Base-by-base conservation (phyloP, 345 rosid species). In the Alliaria petiolata region DNA sequence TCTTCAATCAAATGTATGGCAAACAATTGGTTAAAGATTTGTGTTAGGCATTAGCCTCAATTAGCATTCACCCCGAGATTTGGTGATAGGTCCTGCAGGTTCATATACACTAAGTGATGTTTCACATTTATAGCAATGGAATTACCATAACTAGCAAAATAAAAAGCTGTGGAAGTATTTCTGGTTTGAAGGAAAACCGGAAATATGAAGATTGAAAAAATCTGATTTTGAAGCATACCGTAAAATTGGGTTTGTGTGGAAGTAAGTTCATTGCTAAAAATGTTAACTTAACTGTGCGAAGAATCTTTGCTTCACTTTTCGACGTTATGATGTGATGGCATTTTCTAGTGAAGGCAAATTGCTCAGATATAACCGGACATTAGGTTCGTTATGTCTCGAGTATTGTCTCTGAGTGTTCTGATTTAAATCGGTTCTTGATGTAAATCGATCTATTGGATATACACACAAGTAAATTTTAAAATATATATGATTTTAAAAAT, bases 231-330 rank as follows among this genome's bases (percentile, higher is more conserved):
- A 62, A 33, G 47, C 39, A 34, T 54, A 49, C 72, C 54, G 26
- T 28, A 66, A 65, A 65, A 10, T 47, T 40, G 6, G 67, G 67
- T 47, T 38, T 12, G 52, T 54, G 9, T 26, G 45, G 61, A 58
- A 59, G 46, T 56, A 65, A 46, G 65, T 45, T 7, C 51, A 66
- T 40, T 31, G 72, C 72, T 39, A 52, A 66, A 66, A 66, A 6
- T 39, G 61, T 49, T 2, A 22, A 34, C 25, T 20, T 72, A 2
- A 67, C 38, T 67, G 46, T 35, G 49, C 1, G 46, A 40, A 74
- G 55, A 59, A 62, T 66, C 39, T 31, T 74, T 50, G 62, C 55
- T 74, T 66, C 78, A 66, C 67, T 66, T 74, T 47, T 74, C 50
- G 62, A 17, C 52, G 34, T 74, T 58, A 47, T 58, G 8, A 31